Conservation (phyloP, 306 rosid species). For the Pueraria montana region DNA sequence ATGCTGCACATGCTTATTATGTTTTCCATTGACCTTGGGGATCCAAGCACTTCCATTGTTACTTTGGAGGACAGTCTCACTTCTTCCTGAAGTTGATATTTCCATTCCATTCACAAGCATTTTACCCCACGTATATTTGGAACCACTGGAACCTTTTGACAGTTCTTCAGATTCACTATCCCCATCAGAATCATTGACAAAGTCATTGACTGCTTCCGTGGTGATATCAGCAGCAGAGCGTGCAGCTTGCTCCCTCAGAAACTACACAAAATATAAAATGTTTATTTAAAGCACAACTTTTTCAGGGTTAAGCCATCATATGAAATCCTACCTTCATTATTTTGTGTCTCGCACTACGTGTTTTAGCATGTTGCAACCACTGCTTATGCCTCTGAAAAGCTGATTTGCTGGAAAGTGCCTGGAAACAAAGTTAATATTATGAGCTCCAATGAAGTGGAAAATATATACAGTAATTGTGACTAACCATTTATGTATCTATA, state of each 20-base stretch:
- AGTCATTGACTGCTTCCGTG: slow-evolving; percentile 79
- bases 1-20: slow-evolving; percentile 69
- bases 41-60: slow-evolving; percentile 69
- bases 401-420: slow-evolving; percentile 98
- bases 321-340: slow-evolving; percentile 86
- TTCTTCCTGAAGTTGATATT: slow-evolving; percentile 60
- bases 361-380: slow-evolving; percentile 99
- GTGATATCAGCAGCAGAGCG: slow-evolving; percentile 92
- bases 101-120: slow-evolving; percentile 61
- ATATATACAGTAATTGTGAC: slow-evolving; percentile 6
- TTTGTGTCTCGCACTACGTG: slow-evolving; percentile 98
- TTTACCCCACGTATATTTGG: slow-evolving; percentile 67
- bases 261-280: slow-evolving; percentile 65
- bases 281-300: slow-evolving; percentile 36
- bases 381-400: slow-evolving; percentile 98
- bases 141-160: slow-evolving; percentile 58
- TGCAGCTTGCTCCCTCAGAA: slow-evolving; percentile 97
- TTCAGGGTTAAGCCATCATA: slow-evolving; percentile 9
- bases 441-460: slow-evolving; percentile 48
- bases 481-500: slow-evolving; percentile 18
- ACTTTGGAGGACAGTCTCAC: slow-evolving; percentile 50
- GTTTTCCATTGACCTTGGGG: slow-evolving; percentile 95
- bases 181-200: slow-evolving; percentile 77
- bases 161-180: slow-evolving; percentile 77
- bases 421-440: slow-evolving; percentile 45